Evolutionary conservation across 2,329 filamentous ascomycete genomes (phyloP).

Genomic region (Alternaria ethzedia): DNA sequence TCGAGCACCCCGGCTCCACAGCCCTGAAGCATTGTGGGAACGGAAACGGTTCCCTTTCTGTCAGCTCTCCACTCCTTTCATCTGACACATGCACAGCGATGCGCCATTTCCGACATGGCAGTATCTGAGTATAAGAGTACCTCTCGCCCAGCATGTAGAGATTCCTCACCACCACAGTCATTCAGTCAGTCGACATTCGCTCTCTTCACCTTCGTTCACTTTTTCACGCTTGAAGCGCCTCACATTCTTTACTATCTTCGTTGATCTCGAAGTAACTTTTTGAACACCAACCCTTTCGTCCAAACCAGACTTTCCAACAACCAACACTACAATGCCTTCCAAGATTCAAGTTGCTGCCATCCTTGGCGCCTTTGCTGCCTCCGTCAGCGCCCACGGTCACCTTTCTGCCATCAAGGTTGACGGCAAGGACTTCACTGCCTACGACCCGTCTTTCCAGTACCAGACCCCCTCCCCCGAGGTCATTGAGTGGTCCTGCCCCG

Average conservation of each 20-base stretch:
- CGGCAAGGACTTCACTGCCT: conserved; percentile 54
- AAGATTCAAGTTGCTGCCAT: conserved; percentile 40
- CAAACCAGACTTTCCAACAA: conserved; percentile 7
- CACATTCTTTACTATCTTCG: conserved; percentile 31
- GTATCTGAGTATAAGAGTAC: conserved; percentile 22
- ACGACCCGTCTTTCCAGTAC: conserved; percentile 51
- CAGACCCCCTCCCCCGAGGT: conserved; percentile 41
- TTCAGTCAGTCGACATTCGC: conserved; percentile 9
- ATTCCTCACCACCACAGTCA: conserved; percentile 8
- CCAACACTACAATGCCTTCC: conserved; percentile 34
- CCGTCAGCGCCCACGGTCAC: conserved; percentile 54
- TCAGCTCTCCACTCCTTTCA: conserved; percentile 6
- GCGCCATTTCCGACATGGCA: conserved; percentile 7
- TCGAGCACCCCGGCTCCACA: conserved; percentile 7
- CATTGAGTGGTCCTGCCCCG: conserved; percentile 62
- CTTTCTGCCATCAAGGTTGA: conserved; percentile 54
- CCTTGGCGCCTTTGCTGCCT: conserved; percentile 43
- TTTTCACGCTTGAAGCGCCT: conserved; percentile 34
- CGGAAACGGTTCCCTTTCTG: conserved; percentile 14
- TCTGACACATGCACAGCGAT: conserved; percentile 15
- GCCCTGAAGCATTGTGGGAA: conserved; percentile 17
- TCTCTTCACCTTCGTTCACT: conserved; percentile 34
- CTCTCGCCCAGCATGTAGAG: neutral
- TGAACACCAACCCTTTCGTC: conserved; percentile 16
- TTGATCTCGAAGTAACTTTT: conserved; percentile 33